Percentiles rank a stretch among this genome's conserved stretches.
phyloP scores from a whole-genome alignment of 768 basidiomycete genomes.

The Hygrophorus russula region DNA sequence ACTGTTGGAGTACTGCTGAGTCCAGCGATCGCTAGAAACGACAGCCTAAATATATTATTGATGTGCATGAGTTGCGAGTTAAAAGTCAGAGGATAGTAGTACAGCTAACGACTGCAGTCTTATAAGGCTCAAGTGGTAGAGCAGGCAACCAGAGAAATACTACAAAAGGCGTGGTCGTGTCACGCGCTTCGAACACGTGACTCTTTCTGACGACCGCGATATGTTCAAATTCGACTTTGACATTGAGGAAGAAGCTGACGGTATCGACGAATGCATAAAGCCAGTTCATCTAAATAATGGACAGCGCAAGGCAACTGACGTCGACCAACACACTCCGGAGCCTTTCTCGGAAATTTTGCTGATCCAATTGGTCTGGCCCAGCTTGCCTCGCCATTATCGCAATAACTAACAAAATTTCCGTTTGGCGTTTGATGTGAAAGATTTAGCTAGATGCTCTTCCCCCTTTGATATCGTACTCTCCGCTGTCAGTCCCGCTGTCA shows the following conservation, averaged over 20 bases:
- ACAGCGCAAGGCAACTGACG: background rate
- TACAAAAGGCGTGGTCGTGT: background rate
- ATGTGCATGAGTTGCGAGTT: too few species aligned
- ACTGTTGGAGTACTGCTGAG: slow-evolving; percentile 9
- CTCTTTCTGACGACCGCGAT: background rate
- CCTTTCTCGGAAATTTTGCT: slow-evolving; percentile 23
- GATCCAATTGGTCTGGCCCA: slow-evolving; percentile 13
- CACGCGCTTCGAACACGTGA: background rate
- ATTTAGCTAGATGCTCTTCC: slow-evolving; percentile 63
- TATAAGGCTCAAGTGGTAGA: too few species aligned
- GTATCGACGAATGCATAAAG: slow-evolving; percentile 9
- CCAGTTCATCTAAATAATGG: slow-evolving; percentile 6
- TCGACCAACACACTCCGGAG: slow-evolving; percentile 6
- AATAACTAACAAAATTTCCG: too few species aligned
- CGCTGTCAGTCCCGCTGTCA: slow-evolving; percentile 40
- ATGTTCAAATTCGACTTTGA: slow-evolving; percentile 72
- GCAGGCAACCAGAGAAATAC: too few species aligned
- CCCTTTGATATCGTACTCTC: slow-evolving; percentile 69
- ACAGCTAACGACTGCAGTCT: too few species aligned
- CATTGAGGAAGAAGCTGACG: slow-evolving; percentile 30
- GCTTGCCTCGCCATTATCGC: too few species aligned
- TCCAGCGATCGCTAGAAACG: background rate
- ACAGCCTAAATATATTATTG: too few species aligned
- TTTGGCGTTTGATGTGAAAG: background rate
- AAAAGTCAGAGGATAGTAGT: too few species aligned